A percentile compares a stretch with the other conserved stretches of the same genome.
phyloP scores from a whole-genome alignment of 2,329 filamentous ascomycete genomes.

The Beauveria caledonica region DNA sequence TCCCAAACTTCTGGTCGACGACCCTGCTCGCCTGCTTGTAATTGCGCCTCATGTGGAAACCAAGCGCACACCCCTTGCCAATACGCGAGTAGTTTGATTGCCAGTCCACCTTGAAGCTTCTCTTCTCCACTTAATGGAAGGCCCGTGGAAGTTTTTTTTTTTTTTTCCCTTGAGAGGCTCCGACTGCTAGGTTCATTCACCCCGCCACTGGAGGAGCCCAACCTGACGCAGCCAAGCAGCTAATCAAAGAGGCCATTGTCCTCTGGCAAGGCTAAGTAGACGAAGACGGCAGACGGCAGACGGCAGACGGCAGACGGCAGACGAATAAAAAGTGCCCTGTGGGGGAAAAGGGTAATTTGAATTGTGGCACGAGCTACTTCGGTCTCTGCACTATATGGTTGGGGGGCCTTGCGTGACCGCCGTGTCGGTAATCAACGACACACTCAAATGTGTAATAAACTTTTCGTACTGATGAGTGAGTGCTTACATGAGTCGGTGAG shows the following conservation, averaged over 20 bases:
- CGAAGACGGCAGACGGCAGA: not conserved
- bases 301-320: not conserved
- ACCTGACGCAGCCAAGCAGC: slow-evolving; percentile 1
- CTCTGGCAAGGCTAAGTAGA: not conserved
- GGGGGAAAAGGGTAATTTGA: not conserved
- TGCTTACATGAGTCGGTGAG: slow-evolving; percentile 1
- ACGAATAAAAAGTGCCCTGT: not conserved
- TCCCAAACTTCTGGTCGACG: not conserved
- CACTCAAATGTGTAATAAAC: not conserved
- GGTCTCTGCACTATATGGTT: not conserved
- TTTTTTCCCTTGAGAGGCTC: not conserved
- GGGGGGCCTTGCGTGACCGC: not conserved
- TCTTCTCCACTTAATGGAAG: slow-evolving; percentile 7
- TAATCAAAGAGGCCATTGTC: not conserved
- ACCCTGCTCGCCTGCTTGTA: not conserved
- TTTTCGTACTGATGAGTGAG: not conserved
- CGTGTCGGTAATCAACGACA: not conserved
- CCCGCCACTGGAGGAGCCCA: not conserved
- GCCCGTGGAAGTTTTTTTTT: not conserved
- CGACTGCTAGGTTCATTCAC: not conserved
- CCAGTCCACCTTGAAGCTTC: slow-evolving; percentile 5
- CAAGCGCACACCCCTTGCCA: not conserved
- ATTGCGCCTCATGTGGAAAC: not conserved
- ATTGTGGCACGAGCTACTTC: not conserved
- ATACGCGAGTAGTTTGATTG: slow-evolving; percentile 9